These are phyloP conservation scores for Prunus yedoensis DNA, from an alignment of 331 rosid species.

Conservation along the genomic window DNA sequence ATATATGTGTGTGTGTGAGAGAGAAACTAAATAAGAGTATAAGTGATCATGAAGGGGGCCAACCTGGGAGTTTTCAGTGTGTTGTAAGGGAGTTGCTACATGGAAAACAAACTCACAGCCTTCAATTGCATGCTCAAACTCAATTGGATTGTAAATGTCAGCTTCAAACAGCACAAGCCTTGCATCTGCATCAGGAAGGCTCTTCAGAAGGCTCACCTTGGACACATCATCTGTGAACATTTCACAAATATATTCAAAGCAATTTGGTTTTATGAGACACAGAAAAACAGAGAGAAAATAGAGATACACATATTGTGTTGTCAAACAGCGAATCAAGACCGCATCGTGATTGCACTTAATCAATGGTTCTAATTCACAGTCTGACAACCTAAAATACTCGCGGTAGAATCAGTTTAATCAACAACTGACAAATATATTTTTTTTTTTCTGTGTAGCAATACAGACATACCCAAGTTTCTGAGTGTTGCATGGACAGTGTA, in stretches of 20 bases:
- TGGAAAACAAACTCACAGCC: conserved; percentile 59
- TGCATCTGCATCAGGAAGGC: conserved; percentile 37
- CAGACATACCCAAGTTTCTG: conserved; percentile 38
- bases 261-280: not conserved
- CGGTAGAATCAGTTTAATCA: too few relatives aligned
- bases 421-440: too few relatives aligned
- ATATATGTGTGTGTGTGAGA: too few relatives aligned
- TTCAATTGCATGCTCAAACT: conserved; percentile 41
- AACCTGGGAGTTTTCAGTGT: conserved; percentile 37
- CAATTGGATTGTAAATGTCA: conserved; percentile 40
- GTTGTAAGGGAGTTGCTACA: conserved; percentile 50
- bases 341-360: too few relatives aligned
- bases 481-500: conserved; percentile 61
- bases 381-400: not conserved
- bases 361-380: not conserved
- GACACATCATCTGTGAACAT: conserved; percentile 39
- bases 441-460: not conserved
- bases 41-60: not conserved
- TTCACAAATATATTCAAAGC: not conserved
- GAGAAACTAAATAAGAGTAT: not conserved
- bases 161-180: conserved; percentile 55
- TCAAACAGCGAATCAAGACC: not conserved
- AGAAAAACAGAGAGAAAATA: not conserved
- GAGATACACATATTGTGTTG: not conserved
- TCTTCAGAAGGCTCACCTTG: conserved; percentile 39